Evolutionary conservation across 306 rosid genomes (phyloP).

Genomic region (Astragalus glycyphyllos): DNA sequence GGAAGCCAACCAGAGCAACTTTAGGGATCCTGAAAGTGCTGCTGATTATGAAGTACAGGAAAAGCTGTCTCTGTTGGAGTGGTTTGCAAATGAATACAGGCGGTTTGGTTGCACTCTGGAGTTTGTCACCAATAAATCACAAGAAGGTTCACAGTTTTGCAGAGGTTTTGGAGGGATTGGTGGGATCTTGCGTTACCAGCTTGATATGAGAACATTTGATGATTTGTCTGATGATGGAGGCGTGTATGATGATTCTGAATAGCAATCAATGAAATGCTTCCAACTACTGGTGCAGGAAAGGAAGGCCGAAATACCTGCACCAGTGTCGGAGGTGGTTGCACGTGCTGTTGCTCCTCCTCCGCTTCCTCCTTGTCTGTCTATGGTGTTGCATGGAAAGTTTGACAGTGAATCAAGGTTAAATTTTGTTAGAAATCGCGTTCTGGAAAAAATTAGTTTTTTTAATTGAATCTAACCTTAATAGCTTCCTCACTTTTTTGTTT

Average conservation of each 20-base stretch:
- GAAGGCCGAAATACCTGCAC: conserved; percentile 50
- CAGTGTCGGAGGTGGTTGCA: conserved; percentile 50
- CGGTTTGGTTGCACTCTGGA: conserved; percentile 86
- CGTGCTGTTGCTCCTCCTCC: conserved; percentile 41
- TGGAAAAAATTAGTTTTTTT: neutral
- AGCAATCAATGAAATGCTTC: conserved; percentile 59
- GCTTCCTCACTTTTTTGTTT: neutral
- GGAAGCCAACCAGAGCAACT: conserved; percentile 66
- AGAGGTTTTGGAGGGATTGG: conserved; percentile 96
- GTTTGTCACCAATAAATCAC: conserved; percentile 90
- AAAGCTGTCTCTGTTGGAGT: conserved; percentile 73
- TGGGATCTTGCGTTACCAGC: conserved; percentile 93
- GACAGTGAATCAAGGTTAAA: conserved; percentile 41
- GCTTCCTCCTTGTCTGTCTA: conserved; percentile 15
- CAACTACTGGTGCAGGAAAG: conserved; percentile 59
- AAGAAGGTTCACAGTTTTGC: conserved; percentile 95
- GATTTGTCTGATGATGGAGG: conserved; percentile 78
- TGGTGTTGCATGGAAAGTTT: conserved; percentile 35
- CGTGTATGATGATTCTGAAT: conserved; percentile 53
- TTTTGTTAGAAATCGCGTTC: neutral
- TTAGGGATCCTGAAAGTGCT: conserved; percentile 57
- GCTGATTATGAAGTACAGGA: conserved; percentile 89
- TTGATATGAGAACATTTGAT: conserved; percentile 84
- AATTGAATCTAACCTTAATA: neutral
- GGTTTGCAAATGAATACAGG: conserved; percentile 91